Percentiles rank a stretch among this genome's conserved stretches.
Evolutionary conservation across 1,284 basidiomycete species (phyloP).

Genomic region (Phylloboletellus chloephorus): DNA sequence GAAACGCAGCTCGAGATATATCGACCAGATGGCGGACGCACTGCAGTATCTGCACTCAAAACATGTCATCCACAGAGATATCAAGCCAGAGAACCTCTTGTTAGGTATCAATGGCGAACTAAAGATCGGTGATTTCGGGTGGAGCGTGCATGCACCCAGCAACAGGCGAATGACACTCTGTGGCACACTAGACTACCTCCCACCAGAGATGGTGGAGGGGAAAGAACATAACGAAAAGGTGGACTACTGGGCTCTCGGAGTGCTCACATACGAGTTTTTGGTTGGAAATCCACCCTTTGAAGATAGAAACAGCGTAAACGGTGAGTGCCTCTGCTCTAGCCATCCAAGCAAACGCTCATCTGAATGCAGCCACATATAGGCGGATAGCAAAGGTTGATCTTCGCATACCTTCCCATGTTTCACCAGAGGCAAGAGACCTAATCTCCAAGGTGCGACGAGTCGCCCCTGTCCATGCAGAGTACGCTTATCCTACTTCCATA

Average conservation of each 20-base stretch:
- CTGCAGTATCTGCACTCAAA: constrained; percentile 90
- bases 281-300: constrained; percentile 94
- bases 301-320: constrained; percentile 70
- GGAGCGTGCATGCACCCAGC: constrained; percentile 96
- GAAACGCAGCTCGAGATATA: constrained; percentile 81
- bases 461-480: constrained; percentile 26
- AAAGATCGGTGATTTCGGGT: constrained; percentile 99
- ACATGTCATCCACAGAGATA: constrained; percentile 98
- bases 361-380: constrained; percentile 70
- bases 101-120: constrained; percentile 94
- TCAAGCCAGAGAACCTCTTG: constrained; percentile 97
- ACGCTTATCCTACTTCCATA: constrained; percentile 32
- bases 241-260: constrained; percentile 96
- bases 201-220: constrained; percentile 97
- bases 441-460: constrained; percentile 52
- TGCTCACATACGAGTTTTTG: constrained; percentile 93
- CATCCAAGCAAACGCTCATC: constrained; percentile 2
- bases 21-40: constrained; percentile 98
- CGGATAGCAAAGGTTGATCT: constrained; percentile 83
- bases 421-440: constrained; percentile 61
- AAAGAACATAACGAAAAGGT: constrained; percentile 84
- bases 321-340: constrained; percentile 37
- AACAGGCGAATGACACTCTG: constrained; percentile 87
- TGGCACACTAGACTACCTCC: constrained; percentile 95
- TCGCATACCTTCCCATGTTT: constrained; percentile 64